Evolutionary conservation across 2,329 filamentous ascomycete genomes (phyloP), one percentile per base, ranked within the genome.

Genomic region (Epicoccum sorghinum): DNA sequence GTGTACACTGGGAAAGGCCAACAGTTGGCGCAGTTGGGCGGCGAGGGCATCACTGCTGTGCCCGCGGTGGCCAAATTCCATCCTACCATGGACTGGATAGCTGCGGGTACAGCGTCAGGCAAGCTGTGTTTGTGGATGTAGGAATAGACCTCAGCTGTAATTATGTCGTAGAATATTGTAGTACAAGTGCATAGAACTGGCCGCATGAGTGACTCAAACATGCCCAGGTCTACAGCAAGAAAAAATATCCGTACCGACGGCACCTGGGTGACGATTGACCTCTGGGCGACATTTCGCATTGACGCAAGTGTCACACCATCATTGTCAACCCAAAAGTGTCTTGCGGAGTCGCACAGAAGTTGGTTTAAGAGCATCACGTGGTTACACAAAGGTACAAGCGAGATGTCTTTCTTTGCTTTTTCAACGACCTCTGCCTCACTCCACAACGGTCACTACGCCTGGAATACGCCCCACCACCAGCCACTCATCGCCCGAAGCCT

Each of bases 11-110:
- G 86, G 0, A 84, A 89, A 43, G 95, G 95, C 0, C 88, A 91
- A 66, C 93, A 98, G 72, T 78, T 99, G 4, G 93, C 90, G 0
- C 93, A 98, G 73, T 75, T 96, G 0, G 91, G 88, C 1, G 91
- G 92, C 0, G 91, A 96, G 0, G 90, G 89, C 0, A 96, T 99
- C 64, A 96, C 92, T 0, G 95, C 95, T 6, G 95, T 99, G 4
- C 95, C 95, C 3, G 91, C 95, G 0, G 95, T 96, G 0, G 90
- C 92, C 0, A 89, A 93, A 44, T 95, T 98, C 65, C 95, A 99
- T 73, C 89, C 90, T 0, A 90, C 84, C 0, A 81, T 86, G 73
- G 89, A 97, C 69, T 99, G 95, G 95, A 88, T 99, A 32, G 93
- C 90, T 0, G 93, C 90, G 2, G 95, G 92, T 0, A 98, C 90